phyloP scores from a whole-genome alignment of 2,329 filamentous ascomycete species.

The Hypoxylon sp. region DNA sequence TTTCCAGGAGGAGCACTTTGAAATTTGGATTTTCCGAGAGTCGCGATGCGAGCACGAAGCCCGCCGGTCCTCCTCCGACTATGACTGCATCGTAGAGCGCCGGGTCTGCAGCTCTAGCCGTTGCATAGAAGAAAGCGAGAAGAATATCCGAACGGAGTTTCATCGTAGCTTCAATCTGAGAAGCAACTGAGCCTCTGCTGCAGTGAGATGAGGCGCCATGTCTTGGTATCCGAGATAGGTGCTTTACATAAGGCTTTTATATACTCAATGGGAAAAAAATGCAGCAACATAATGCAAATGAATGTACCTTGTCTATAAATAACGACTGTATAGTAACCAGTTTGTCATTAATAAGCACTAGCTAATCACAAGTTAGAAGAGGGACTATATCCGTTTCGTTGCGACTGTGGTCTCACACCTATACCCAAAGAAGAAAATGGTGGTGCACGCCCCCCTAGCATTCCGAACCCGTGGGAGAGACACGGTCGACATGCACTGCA shows the following conservation, averaged over 20 bases:
- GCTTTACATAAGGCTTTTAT: no score
- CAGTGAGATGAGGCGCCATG: no score
- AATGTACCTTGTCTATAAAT: neutral
- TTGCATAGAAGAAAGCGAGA: neutral
- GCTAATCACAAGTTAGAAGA: neutral
- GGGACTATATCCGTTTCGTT: neutral
- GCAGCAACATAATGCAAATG: no score
- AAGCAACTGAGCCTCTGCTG: no score
- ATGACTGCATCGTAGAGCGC: conserved; percentile 26
- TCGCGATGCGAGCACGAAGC: conserved; percentile 27
- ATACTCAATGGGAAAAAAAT: no score
- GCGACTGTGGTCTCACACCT: neutral
- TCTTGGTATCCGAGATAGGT: no score
- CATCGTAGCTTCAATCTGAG: conserved; percentile 6
- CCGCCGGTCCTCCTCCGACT: conserved; percentile 31
- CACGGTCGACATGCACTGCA: no score
- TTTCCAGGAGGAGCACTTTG: conserved; percentile 30
- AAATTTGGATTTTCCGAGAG: conserved; percentile 30
- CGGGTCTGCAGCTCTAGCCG: neutral
- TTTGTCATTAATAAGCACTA: conserved; percentile 4
- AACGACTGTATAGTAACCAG: no score
- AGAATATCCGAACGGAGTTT: neutral
- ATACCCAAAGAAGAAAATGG: no score
- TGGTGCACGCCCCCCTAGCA: no score
- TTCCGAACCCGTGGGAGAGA: no score